Percentiles rank a stretch among this genome's conserved stretches.
phyloP scores from a whole-genome alignment of 352 stramenopile species.

The Globisporangium carolinianum region DNA sequence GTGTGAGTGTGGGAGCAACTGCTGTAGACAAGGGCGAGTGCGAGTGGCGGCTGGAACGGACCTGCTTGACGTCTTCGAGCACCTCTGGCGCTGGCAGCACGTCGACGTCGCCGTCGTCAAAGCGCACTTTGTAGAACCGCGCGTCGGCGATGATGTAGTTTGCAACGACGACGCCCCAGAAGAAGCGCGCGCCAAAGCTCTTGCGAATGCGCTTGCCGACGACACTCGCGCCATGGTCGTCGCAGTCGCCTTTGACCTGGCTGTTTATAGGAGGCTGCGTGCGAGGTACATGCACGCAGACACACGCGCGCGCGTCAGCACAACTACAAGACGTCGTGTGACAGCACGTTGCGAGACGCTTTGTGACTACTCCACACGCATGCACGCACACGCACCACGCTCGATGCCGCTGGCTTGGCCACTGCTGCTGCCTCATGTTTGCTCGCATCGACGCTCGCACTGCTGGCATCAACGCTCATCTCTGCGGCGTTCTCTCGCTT shows the following conservation, averaged over 20 bases:
- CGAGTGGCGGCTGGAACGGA: not conserved
- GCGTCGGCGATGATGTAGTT: slow-evolving; percentile 44
- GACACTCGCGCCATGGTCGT: slow-evolving; percentile 11
- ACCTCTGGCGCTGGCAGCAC: slow-evolving; percentile 53
- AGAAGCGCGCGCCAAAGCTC: slow-evolving; percentile 54
- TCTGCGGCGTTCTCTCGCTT: too few relatives aligned
- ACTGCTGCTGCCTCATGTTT: not conserved
- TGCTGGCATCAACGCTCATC: too few relatives aligned
- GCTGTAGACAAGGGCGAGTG: not conserved
- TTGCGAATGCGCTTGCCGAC: slow-evolving; percentile 51
- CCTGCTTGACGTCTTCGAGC: slow-evolving; percentile 31
- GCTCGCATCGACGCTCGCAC: too few relatives aligned
- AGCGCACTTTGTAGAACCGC: slow-evolving; percentile 75
- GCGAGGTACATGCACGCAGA: too few relatives aligned
- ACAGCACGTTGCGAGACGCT: too few relatives aligned
- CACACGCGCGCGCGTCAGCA: too few relatives aligned
- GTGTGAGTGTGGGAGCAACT: not conserved
- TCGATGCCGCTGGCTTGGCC: not conserved
- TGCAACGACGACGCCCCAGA: slow-evolving; percentile 53
- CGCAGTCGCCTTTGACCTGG: not conserved
- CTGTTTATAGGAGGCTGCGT: too few relatives aligned
- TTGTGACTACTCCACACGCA: too few relatives aligned
- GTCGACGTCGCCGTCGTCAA: slow-evolving; percentile 79
- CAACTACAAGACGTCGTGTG: too few relatives aligned
- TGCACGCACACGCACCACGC: too few relatives aligned